phyloP scores from a whole-genome alignment of 2,329 filamentous ascomycete species.

The Nectriaceae sp. region DNA sequence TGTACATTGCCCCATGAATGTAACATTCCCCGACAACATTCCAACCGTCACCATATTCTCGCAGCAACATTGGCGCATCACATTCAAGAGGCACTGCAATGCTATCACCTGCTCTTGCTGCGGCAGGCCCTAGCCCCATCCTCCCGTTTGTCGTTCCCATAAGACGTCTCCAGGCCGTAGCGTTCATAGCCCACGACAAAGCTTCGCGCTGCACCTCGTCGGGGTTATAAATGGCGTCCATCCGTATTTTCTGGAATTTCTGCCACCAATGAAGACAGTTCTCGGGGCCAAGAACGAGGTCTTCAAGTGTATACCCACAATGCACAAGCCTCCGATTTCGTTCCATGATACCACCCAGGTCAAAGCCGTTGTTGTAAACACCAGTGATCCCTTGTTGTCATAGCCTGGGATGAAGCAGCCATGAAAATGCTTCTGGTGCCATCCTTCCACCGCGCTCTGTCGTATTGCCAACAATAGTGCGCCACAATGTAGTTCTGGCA shows the following conservation, averaged over 20 bases:
- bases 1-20: neutral
- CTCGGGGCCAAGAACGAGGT: neutral
- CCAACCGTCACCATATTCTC: neutral
- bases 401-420: neutral
- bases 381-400: neutral
- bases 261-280: neutral
- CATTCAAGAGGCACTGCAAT: neutral
- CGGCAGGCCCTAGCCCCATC: neutral
- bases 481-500: neutral
- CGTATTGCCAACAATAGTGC: neutral
- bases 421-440: neutral
- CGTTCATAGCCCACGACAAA: neutral
- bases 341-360: neutral
- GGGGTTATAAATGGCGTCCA: neutral
- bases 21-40: neutral
- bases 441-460: neutral
- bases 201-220: neutral
- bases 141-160: neutral
- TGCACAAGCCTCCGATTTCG: neutral
- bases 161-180: neutral
- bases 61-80: neutral
- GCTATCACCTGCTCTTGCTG: neutral
- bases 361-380: neutral
- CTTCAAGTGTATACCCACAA: neutral
- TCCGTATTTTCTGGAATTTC: neutral